phyloP scores from a whole-genome alignment of 805 yeast genomes.

The Metschnikowia hibisci region DNA sequence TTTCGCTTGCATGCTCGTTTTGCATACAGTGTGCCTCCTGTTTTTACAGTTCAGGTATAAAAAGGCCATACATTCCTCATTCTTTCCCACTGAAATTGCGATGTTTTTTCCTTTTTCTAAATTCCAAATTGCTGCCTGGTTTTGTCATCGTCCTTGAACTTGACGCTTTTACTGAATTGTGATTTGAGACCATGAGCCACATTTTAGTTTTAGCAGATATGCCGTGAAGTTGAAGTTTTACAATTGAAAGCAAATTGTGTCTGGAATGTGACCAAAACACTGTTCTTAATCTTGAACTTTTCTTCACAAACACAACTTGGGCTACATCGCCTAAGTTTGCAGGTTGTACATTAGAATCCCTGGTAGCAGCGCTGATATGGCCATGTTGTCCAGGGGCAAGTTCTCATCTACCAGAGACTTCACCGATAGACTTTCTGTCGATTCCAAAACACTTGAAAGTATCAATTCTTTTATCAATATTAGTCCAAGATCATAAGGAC shows the following conservation, averaged over 20 bases:
- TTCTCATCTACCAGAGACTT: conserved; percentile 34
- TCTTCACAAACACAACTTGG: conserved; percentile 30
- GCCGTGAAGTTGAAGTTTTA: conserved; percentile 27
- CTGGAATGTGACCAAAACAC: conserved; percentile 27
- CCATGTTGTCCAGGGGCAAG: conserved; percentile 47
- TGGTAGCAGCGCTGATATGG: conserved; percentile 39
- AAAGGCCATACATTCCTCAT: too few species aligned
- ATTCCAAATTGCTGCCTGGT: conserved; percentile 31
- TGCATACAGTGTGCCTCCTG: too few species aligned
- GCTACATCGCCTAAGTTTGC: conserved; percentile 42
- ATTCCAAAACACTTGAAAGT: conserved; percentile 28
- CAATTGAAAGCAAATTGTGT: conserved; percentile 30
- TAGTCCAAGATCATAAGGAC: conserved; percentile 42
- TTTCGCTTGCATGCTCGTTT: too few species aligned
- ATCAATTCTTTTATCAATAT: conserved; percentile 48
- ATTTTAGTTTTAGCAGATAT: too few species aligned
- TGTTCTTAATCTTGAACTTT: conserved; percentile 46
- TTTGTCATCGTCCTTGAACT: conserved; percentile 27
- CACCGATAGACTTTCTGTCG: conserved; percentile 34
- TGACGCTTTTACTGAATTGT: conserved; percentile 17
- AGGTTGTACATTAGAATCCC: conserved; percentile 44
- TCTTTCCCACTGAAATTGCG: too few species aligned
- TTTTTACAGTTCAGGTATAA: too few species aligned
- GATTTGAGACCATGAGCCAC: conserved; percentile 18
- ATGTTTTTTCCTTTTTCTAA: not conserved